Conservation (phyloP, 2,329 filamentous ascomycete species). For the Annulohypoxylon truncatum region DNA sequence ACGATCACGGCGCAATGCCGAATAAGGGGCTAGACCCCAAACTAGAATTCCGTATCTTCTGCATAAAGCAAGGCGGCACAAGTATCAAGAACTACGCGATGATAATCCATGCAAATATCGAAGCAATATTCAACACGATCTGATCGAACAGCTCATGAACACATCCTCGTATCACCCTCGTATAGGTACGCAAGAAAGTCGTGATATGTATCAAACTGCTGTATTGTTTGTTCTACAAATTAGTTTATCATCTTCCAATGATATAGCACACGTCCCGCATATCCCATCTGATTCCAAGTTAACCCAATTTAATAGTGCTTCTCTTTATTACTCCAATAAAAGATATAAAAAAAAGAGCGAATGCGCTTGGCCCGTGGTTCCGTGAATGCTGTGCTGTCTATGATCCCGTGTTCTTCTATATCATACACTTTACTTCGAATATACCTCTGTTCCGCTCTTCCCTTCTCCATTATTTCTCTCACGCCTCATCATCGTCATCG, state of each 20-base stretch:
- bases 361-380: background rate
- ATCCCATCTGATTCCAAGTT: constrained; percentile 6
- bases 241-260: constrained; percentile 19
- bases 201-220: background rate
- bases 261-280: constrained; percentile 3
- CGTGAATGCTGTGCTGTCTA: constrained; percentile 5
- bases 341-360: background rate
- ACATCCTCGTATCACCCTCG: no score
- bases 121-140: no score
- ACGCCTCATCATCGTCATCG: constrained; percentile 70
- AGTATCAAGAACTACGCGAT: no score
- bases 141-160: no score
- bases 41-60: no score
- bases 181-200: background rate
- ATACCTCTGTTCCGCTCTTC: background rate
- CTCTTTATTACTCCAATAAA: constrained; percentile 4
- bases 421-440: constrained; percentile 13
- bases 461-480: background rate
- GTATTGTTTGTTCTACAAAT: constrained; percentile 30
- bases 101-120: no score
- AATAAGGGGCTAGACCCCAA: no score
- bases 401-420: constrained; percentile 1
- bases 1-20: no score
- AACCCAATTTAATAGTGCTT: constrained; percentile 16
- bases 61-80: no score